Conservation (phyloP, 73 alveolate genomes). For the Symbiodinium pilosum region DNA sequence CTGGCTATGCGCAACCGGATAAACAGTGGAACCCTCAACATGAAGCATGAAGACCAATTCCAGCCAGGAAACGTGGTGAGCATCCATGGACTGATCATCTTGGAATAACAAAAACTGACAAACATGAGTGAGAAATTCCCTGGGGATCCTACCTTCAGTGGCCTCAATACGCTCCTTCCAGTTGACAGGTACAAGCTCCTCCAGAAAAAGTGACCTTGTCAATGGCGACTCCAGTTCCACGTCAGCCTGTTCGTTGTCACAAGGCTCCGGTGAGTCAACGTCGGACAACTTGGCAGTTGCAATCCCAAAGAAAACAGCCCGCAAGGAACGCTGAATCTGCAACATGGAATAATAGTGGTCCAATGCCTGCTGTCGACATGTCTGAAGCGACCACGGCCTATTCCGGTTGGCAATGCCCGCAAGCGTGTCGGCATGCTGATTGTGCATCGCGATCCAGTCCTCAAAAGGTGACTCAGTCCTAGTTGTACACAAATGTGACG, state of each 20-base stretch:
- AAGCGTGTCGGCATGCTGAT: background rate
- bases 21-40: accelerated
- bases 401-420: background rate
- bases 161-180: background rate
- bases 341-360: background rate
- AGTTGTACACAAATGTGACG: background rate
- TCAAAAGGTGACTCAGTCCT: background rate
- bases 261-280: background rate
- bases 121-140: background rate
- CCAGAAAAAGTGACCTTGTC: background rate
- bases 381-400: background rate
- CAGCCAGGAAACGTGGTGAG: background rate
- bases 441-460: background rate
- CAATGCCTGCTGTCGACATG: background rate
- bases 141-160: background rate
- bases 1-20: background rate
- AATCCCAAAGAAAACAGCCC: background rate
- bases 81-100: background rate
- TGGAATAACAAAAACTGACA: background rate
- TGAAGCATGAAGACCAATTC: background rate
- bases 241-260: background rate
- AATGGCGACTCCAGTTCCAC: background rate
- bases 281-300: background rate
- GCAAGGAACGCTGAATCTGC: background rate
- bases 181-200: background rate